Conservation (phyloP, 2,329 filamentous ascomycete genomes). For the Xylariaceae sp. region DNA sequence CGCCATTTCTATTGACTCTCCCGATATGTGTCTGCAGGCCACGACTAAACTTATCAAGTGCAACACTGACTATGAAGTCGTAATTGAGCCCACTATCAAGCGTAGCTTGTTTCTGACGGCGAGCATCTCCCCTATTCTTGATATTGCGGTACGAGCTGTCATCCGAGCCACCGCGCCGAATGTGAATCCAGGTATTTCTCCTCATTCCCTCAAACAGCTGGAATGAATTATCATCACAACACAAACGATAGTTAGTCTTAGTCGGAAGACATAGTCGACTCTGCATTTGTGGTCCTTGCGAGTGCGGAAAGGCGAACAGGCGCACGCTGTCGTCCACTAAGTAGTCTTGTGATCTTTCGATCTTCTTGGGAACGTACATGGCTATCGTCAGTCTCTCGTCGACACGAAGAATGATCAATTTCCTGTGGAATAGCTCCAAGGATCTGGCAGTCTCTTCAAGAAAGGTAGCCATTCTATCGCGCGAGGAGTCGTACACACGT, state of each 20-base stretch:
- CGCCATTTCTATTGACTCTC: constrained; percentile 6
- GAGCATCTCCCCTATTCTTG: constrained; percentile 1
- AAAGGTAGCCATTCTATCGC: constrained; percentile 9
- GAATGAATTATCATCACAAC: constrained; percentile 6
- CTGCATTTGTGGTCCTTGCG: constrained; percentile 8
- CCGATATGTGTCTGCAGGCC: constrained; percentile 6
- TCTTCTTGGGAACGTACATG: constrained; percentile 8
- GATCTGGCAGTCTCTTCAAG: constrained; percentile 2
- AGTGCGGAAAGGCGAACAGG: constrained; percentile 9
- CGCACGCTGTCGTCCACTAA: constrained; percentile 7
- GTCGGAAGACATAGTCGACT: constrained; percentile 9
- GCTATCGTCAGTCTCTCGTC: constrained; percentile 12
- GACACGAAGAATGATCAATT: constrained; percentile 8
- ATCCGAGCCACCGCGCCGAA: constrained; percentile 9
- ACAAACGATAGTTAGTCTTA: constrained; percentile 9
- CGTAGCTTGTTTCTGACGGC: constrained; percentile 5
- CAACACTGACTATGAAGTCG: constrained; percentile 9
- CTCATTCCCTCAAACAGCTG: constrained; percentile 5
- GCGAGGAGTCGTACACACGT: constrained; percentile 7
- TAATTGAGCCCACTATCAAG: constrained; percentile 7
- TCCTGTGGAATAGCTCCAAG: constrained; percentile 9
- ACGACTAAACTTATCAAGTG: constrained; percentile 9
- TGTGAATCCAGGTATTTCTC: constrained; percentile 11
- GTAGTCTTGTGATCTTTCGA: constrained; percentile 9
- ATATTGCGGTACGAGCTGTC: constrained; percentile 7